Percentiles rank a stretch among this genome's conserved stretches.
Conservation (phyloP, 2,329 filamentous ascomycete genomes). For the Akanthomyces muscarius region DNA sequence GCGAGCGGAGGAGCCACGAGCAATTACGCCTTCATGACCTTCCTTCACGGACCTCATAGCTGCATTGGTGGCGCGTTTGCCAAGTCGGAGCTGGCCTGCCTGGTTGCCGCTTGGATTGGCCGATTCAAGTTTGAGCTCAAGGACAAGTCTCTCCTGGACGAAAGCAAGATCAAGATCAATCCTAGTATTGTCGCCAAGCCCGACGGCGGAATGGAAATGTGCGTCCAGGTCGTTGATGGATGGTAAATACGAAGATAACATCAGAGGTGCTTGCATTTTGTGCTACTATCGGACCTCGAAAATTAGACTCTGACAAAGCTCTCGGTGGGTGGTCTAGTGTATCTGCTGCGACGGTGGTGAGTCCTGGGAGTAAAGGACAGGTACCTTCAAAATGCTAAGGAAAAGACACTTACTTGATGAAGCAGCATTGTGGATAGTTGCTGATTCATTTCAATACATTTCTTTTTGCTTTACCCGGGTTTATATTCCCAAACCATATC, state of each 20-base stretch:
- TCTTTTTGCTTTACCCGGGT: too few relatives aligned
- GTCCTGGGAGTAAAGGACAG: too few relatives aligned
- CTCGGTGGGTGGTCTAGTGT: too few relatives aligned
- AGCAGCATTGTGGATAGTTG: too few relatives aligned
- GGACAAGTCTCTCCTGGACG: constrained; percentile 16
- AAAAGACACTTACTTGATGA: too few relatives aligned
- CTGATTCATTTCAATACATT: too few relatives aligned
- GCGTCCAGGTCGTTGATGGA: constrained; percentile 17
- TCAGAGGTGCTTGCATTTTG: not conserved
- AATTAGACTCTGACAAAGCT: too few relatives aligned
- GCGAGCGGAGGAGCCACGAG: constrained; percentile 23
- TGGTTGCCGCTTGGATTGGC: constrained; percentile 17
- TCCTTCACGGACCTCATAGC: constrained; percentile 20
- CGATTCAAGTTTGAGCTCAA: constrained; percentile 17
- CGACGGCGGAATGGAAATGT: constrained; percentile 19
- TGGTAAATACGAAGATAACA: not conserved
- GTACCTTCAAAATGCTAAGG: too few relatives aligned
- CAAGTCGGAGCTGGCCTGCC: constrained; percentile 17
- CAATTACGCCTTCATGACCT: constrained; percentile 29
- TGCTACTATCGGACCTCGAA: not conserved
- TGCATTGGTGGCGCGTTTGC: constrained; percentile 18
- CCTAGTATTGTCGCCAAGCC: constrained; percentile 21
- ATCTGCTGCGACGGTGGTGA: too few relatives aligned
- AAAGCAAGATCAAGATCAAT: constrained; percentile 16
- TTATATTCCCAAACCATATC: too few relatives aligned